Evolutionary conservation across 2,329 filamentous ascomycete species (phyloP), one percentile per base, ranked within the genome.

Genomic region (Coniochaeta sp.): DNA sequence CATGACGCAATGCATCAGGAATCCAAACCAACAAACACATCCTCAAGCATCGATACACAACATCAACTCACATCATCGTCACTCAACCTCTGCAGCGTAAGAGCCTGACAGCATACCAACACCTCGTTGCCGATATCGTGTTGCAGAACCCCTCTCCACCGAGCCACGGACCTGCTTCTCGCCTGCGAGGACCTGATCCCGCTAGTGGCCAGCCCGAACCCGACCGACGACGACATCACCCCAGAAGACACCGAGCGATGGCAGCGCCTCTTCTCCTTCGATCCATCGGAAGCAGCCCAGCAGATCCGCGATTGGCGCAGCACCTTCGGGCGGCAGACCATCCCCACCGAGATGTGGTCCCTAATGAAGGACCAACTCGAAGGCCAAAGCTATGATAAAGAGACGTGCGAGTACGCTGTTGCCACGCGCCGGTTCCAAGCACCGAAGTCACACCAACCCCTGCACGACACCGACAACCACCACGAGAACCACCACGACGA

Each of bases 401-500:
- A 56, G 24, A 16, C 54, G 12, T 56, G 52, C 49, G 46, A 53
- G 18, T 49, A 53, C 35, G 27, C 42, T 18, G 42, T 47, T 47
- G 48, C 48, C 32, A 51, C 32, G 35, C 40, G 30, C 31, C 14
- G 26, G 30, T 47, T 47, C 14, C 49, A 35, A 18, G 26, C 26
- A 18, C 6, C 7, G n/a, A 20, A 9, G 35, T 13, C 10, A 12
- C 12, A n/a, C 24, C 24, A 28, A 33, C 48, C 33, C n/a, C 30
- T 9, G 30, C 30, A n/a, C n/a, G n/a, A 30, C 6, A 30, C 12
- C 27, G 6, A 30, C n/a, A 7, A 7, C 7, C 14, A 38, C 7
- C 33, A 38, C 7, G 14, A 38, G 7, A 20, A 38, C 14, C 13
- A n/a, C 7, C 33, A 38, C n/a, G 16, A 51, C 30, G 5, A 42